Evolutionary conservation across 768 basidiomycete genomes (phyloP), one percentile per base, ranked within the genome.

Genomic region (Lentinula sp.): DNA sequence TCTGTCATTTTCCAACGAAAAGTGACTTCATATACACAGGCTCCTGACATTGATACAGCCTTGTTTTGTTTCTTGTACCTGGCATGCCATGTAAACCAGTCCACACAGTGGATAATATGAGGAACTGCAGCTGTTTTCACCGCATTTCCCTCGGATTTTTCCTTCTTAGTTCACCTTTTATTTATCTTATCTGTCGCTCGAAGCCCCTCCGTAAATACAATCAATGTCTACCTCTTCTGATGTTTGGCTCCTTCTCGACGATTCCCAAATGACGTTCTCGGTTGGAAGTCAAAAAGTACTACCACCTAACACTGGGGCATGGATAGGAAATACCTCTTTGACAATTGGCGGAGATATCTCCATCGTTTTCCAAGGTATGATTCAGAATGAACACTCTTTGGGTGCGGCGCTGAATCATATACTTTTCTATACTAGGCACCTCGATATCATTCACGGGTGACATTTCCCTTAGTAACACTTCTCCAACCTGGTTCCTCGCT

Each of bases 391-490:
- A 32, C 6, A 32, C 28, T 52, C 23, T 23, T 13, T 3, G 28
- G 28, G 28, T 28, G 23, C 37, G 7, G 7, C 10, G 20, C 51
- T 10, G 15, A 32, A 15, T 52, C 1, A 28, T 28, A 28, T 28
- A 28, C 18, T 23, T n/a, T 16, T 35, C 35, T 3, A 28, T 28
- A 16, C 6, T 39, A 56, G 54, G 54, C 18, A 20, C 36, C 10
- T 56, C 54, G 13, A 59, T 59, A 18, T 43, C 57, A 1, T 59
- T 59, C 20, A 49, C n/a, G 6, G 57, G 57, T 8, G 46, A 59
- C 32, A 49, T 6, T 7, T 42, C 57, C 42, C 23, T 18, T 18
- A 7, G n/a, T 5, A 23, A 33, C 2, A 39, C 13, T 28, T 46
- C 57, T 16, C 39, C 39, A 13, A 59, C 41, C 10, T 23, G 37